Percentiles rank a stretch among this genome's conserved stretches.
These are phyloP conservation scores for Cyanophora paradoxa DNA, from an alignment of 78 protist genomes.

Conservation along the genomic window DNA sequence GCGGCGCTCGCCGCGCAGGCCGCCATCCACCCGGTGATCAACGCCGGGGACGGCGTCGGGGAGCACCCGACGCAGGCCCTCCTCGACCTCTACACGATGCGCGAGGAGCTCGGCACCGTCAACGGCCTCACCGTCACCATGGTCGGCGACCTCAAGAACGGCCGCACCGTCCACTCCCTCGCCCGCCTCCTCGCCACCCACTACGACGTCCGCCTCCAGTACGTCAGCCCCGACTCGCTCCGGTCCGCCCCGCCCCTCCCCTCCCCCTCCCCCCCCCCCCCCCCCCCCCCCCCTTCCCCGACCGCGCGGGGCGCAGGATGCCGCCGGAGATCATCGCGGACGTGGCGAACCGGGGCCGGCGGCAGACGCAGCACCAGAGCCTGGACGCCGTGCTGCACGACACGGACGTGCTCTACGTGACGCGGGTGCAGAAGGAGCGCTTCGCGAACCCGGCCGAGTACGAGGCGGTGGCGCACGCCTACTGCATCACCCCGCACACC, in stretches of 20 bases:
- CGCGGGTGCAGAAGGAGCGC: conserved; percentile 86
- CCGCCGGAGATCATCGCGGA: conserved; percentile 49
- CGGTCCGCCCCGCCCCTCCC: too few species aligned
- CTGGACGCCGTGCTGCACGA: conserved; percentile 37
- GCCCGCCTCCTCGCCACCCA: conserved; percentile 43
- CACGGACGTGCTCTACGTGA: conserved; percentile 85
- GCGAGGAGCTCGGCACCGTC: conserved; percentile 86
- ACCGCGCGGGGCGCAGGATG: conserved; percentile 14
- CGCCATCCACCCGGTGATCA: conserved; percentile 75
- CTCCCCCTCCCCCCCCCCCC: background rate
- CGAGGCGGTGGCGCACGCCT: conserved; percentile 23
- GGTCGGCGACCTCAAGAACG: conserved; percentile 86
- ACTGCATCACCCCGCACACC: conserved; percentile 50
- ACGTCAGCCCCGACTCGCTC: conserved; percentile 59
- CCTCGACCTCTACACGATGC: conserved; percentile 80
- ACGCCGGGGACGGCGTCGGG: conserved; percentile 92
- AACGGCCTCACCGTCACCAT: conserved; percentile 63
- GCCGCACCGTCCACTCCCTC: conserved; percentile 64
- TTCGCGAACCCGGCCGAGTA: conserved; percentile 40
- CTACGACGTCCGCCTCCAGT: conserved; percentile 50
- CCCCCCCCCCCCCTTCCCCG: background rate
- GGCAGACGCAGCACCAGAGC: conserved; percentile 32
- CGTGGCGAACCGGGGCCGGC: background rate
- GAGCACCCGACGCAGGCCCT: conserved; percentile 91
- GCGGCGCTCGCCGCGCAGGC: conserved; percentile 44